Evolutionary conservation across 352 stramenopile species (phyloP).

Genomic region (Globisporangium camurandrum): DNA sequence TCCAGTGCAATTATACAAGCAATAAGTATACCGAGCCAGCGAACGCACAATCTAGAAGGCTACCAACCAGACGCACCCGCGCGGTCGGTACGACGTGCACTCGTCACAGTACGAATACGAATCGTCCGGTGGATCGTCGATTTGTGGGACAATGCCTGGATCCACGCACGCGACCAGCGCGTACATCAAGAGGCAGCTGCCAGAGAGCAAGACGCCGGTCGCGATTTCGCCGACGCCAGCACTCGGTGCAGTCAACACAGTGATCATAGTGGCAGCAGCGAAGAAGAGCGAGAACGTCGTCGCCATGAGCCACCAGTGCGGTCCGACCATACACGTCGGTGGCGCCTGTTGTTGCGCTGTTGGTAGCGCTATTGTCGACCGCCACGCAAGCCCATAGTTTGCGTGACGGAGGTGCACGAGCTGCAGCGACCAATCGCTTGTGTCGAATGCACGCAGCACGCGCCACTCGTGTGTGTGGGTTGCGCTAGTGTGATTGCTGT

Average conservation of each 20-base stretch:
- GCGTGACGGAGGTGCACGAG: slow-evolving; percentile 43
- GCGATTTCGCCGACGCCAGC: slow-evolving; percentile 31
- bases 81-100: slow-evolving; percentile 69
- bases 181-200: slow-evolving; percentile 53
- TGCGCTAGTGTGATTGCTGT: neutral
- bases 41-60: neutral
- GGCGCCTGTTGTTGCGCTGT: neutral
- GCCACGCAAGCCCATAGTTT: slow-evolving; percentile 53
- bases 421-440: slow-evolving; percentile 18
- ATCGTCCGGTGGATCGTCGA: slow-evolving; percentile 28
- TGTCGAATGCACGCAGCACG: slow-evolving; percentile 7
- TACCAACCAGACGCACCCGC: slow-evolving; percentile 31
- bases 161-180: slow-evolving; percentile 66
- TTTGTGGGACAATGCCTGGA: slow-evolving; percentile 50
- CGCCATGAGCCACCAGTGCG: slow-evolving; percentile 73
- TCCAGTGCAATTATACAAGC: neutral
- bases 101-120: slow-evolving; percentile 75
- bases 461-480: slow-evolving; percentile 10
- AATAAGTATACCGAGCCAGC: no score
- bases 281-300: slow-evolving; percentile 50
- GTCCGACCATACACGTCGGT: slow-evolving; percentile 58
- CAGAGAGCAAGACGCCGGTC: slow-evolving; percentile 48
- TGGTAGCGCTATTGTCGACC: neutral
- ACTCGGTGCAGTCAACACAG: slow-evolving; percentile 35
- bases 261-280: slow-evolving; percentile 35